Conservation (phyloP, 2,329 filamentous ascomycete genomes). For the Microsporum canis region DNA sequence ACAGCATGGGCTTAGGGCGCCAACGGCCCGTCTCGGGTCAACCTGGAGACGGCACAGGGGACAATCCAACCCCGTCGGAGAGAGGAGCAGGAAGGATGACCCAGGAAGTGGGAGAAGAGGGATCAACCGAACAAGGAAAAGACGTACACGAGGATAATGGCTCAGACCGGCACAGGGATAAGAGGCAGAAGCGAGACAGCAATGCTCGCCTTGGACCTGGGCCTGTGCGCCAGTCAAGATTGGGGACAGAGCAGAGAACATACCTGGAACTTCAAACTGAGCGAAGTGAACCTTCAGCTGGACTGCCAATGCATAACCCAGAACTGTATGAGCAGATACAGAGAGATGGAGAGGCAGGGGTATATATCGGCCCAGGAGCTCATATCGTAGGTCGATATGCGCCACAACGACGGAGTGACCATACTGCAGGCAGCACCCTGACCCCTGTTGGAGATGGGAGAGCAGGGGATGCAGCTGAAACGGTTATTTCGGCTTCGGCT, state of each 20-base stretch:
- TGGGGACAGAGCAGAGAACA: background rate
- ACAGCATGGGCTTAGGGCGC: background rate
- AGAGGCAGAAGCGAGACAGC: background rate
- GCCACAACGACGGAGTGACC: background rate
- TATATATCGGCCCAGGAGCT: constrained; percentile 6
- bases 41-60: background rate
- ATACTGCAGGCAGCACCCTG: background rate
- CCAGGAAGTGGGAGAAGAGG: background rate
- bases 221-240: background rate
- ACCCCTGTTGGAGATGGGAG: background rate
- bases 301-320: constrained; percentile 8
- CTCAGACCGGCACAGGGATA: background rate
- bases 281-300: background rate
- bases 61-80: background rate
- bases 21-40: background rate
- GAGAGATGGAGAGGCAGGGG: constrained; percentile 2
- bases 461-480: background rate
- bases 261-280: background rate
- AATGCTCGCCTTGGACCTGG: background rate
- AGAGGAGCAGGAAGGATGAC: background rate
- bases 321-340: constrained; percentile 11
- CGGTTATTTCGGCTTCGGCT: background rate
- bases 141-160: background rate
- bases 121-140: background rate
- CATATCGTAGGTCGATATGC: constrained; percentile 6